Conservation (phyloP, 78 protist genomes). For the Cyanophora paradoxa region DNA sequence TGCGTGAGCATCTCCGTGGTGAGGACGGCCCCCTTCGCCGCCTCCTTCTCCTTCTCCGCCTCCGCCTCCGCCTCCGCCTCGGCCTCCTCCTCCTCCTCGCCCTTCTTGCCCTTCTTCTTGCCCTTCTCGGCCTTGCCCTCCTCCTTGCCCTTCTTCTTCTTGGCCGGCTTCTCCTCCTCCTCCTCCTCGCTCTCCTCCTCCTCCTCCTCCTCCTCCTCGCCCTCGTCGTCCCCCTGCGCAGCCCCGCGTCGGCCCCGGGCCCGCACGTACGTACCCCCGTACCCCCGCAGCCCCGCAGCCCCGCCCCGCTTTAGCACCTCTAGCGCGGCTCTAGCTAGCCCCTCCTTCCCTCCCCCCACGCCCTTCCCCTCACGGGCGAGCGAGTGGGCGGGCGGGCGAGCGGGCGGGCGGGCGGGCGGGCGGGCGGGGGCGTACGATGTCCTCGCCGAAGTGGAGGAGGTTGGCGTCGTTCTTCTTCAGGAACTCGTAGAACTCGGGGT, state of each 20-base stretch:
- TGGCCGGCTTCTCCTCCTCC: background rate
- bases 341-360: no score
- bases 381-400: no score
- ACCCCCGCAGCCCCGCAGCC: background rate
- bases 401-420: no score
- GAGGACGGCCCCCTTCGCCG: no score
- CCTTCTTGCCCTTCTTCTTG: no score
- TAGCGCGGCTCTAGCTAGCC: no score
- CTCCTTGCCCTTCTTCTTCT: conserved; percentile 11
- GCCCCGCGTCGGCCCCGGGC: no score
- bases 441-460: conserved; percentile 15
- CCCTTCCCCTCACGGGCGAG: no score
- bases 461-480: conserved; percentile 17
- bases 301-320: background rate
- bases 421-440: no score
- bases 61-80: background rate
- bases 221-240: conserved; percentile 37
- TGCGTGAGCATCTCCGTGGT: no score
- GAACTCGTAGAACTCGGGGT: conserved; percentile 35
- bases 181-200: background rate
- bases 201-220: conserved; percentile 36
- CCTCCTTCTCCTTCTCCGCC: no score
- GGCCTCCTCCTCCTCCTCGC: background rate
- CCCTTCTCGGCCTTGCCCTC: conserved; percentile 15
- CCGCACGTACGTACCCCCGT: no score